These are phyloP conservation scores for Phytophthora ohioensis DNA, from an alignment of 352 stramenopile genomes.

Conservation along the genomic window DNA sequence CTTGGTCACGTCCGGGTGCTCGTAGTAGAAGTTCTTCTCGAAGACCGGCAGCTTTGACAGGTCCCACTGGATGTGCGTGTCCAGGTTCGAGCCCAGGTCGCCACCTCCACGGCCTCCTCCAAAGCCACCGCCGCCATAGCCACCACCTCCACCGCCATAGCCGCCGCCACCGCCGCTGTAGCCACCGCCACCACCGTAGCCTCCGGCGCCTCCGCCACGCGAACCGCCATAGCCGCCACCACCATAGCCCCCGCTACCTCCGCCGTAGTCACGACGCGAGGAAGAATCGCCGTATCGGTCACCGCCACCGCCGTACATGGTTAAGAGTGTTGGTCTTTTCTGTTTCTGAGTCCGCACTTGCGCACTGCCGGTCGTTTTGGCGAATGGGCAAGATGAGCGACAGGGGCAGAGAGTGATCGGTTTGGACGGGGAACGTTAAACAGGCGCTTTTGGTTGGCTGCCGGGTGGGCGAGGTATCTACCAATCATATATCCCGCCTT, in stretches of 20 bases:
- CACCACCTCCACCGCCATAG: constrained; percentile 34
- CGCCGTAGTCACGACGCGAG: constrained; percentile 71
- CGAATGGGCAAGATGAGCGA: constrained; percentile 29
- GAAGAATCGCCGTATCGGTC: constrained; percentile 82
- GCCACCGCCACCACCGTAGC: constrained; percentile 44
- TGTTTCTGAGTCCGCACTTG: constrained; percentile 3
- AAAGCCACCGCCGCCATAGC: constrained; percentile 46
- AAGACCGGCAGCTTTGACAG: constrained; percentile 95
- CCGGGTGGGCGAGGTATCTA: constrained; percentile 16
- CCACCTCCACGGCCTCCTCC: constrained; percentile 52
- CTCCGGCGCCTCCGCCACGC: constrained; percentile 29
- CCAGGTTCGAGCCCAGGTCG: constrained; percentile 90
- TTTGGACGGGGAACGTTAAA: constrained; percentile 34
- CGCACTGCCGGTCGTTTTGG: constrained; percentile 29
- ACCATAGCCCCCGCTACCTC: constrained; percentile 35
- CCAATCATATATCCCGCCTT: constrained; percentile 33
- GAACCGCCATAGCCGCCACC: constrained; percentile 28
- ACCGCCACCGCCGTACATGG: constrained; percentile 76
- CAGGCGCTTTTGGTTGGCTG: constrained; percentile 42
- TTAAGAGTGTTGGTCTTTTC: constrained; percentile 40
- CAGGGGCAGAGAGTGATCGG: constrained; percentile 32
- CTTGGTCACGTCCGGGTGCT: constrained; percentile 97
- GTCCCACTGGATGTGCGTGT: constrained; percentile 96
- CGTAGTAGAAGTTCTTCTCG: constrained; percentile 99
- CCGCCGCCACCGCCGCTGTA: constrained; percentile 43